A percentile compares a stretch with the other conserved stretches of the same genome.
phyloP scores from a whole-genome alignment of 1,284 basidiomycete genomes.

The Cutaneotrichosporon sp. region DNA sequence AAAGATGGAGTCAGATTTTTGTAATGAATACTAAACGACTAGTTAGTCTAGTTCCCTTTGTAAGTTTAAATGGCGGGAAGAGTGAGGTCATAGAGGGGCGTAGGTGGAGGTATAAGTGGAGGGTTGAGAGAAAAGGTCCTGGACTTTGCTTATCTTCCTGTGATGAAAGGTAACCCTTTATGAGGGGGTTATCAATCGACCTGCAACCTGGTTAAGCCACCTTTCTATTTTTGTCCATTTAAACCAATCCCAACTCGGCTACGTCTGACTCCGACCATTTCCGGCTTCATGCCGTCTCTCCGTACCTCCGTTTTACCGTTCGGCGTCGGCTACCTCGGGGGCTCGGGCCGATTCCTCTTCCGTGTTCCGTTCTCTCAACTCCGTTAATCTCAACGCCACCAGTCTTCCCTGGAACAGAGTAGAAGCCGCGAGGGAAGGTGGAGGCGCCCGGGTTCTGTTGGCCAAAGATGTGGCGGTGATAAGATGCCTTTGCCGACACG shows the following conservation, averaged over 20 bases:
- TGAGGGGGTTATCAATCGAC: no score
- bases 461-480: neutral
- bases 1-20: no score
- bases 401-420: neutral
- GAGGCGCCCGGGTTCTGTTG: neutral
- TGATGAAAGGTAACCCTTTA: no score
- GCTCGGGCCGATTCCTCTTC: neutral
- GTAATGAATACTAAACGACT: no score
- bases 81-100: no score
- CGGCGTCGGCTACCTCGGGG: neutral
- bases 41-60: no score
- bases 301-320: neutral
- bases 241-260: neutral
- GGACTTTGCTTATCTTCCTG: no score
- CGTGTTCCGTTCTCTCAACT: neutral
- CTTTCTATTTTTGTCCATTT: neutral
- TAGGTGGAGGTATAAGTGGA: no score
- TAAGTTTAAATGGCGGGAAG: no score
- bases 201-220: no score
- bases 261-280: neutral
- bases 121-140: no score
- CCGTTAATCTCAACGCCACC: neutral
- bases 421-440: neutral
- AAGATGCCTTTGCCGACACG: neutral
- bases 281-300: neutral